A percentile compares a stretch with the other conserved stretches of the same genome.
Evolutionary conservation across 2,329 filamentous ascomycete species (phyloP).

Genomic region (Beauveria scarabaeidicola): DNA sequence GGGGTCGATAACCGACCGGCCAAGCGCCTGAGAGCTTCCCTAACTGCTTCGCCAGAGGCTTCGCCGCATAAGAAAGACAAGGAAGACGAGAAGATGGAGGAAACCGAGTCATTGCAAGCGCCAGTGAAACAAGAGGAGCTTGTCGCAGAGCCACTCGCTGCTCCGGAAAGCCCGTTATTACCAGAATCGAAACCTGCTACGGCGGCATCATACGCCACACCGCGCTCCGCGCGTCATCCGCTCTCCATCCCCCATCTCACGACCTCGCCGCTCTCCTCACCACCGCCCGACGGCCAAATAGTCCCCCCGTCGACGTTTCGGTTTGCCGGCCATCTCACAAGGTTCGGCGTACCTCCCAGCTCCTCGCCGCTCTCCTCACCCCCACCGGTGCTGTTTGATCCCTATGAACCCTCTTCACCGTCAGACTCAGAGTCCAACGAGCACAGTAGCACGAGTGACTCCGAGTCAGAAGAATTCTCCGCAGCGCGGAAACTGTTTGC

Average conservation of each 20-base stretch:
- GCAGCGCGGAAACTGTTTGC: constrained; percentile 30
- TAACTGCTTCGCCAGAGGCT: not conserved
- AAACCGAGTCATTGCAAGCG: not conserved
- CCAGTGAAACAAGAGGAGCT: not conserved
- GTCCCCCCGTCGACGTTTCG: constrained; percentile 20
- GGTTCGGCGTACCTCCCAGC: constrained; percentile 22
- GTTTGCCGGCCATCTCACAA: constrained; percentile 15
- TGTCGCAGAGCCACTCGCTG: not conserved
- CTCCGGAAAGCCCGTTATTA: not conserved
- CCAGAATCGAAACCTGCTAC: constrained; percentile 13
- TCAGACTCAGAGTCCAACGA: constrained; percentile 28
- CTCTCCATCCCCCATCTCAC: constrained; percentile 16
- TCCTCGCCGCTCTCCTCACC: constrained; percentile 52
- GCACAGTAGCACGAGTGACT: constrained; percentile 32
- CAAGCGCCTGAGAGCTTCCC: constrained; percentile 11
- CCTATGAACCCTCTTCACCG: constrained; percentile 32
- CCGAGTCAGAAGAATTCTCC: constrained; percentile 37
- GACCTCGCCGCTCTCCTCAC: constrained; percentile 31
- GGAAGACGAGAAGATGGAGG: not conserved
- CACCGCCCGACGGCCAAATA: constrained; percentile 25
- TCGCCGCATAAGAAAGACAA: not conserved
- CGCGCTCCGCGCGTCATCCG: constrained; percentile 10
- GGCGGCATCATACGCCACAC: constrained; percentile 9
- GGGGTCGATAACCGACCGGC: not conserved
- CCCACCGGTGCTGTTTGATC: constrained; percentile 43